Evolutionary conservation across 2,329 filamentous ascomycete species (phyloP).

Genomic region (Ophiostoma novo-ulmi): DNA sequence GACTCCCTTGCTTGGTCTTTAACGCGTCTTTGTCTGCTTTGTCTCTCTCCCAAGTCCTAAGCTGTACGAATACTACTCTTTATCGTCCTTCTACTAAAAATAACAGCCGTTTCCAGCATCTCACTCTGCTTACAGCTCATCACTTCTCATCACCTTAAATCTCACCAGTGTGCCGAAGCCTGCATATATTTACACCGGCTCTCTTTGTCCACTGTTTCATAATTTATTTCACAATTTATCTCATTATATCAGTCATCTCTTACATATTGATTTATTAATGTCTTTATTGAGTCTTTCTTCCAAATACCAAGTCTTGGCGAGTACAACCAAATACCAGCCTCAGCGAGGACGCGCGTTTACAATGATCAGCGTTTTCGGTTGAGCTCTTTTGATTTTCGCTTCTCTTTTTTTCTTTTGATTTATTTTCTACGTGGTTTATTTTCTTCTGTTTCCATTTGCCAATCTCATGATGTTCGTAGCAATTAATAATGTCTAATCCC

Average conservation of each 20-base stretch:
- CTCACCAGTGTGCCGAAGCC: not conserved
- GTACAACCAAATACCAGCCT: conserved; percentile 2
- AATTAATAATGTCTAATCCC: not conserved
- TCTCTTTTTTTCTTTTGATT: not conserved
- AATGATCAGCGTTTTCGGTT: conserved; percentile 9
- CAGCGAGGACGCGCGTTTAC: conserved; percentile 21
- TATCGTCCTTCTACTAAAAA: not conserved
- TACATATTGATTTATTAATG: not conserved
- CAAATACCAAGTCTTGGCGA: not conserved
- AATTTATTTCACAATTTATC: not conserved
- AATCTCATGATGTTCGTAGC: not conserved
- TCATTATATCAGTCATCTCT: no score
- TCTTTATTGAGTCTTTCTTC: not conserved
- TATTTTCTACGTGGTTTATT: not conserved
- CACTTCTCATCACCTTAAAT: not conserved
- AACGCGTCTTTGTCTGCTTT: conserved; percentile 3
- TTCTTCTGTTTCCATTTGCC: not conserved
- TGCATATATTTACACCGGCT: not conserved
- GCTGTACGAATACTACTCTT: no score
- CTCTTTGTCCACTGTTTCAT: not conserved
- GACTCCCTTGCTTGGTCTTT: not conserved
- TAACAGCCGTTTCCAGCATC: not conserved
- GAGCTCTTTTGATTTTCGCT: not conserved
- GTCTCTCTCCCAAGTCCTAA: no score
- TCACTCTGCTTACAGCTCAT: no score